Base-by-base conservation (phyloP, 805 yeast genomes). In the Candida loeiensis region DNA sequence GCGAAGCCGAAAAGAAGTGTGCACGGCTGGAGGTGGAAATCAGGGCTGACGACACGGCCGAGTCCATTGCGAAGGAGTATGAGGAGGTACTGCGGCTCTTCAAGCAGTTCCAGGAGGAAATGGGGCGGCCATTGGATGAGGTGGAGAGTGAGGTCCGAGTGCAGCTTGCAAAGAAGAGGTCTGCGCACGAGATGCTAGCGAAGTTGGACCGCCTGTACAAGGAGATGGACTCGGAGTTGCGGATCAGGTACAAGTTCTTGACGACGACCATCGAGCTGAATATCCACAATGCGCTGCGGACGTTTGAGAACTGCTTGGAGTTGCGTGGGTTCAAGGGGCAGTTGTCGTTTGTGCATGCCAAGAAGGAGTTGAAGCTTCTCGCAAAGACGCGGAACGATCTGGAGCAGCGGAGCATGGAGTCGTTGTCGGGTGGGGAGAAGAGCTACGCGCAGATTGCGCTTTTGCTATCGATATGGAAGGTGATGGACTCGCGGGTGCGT, bases 361-460 rank as follows among this genome's bases (percentile, higher is more conserved):
- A 69, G 7, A 69, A 69, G 39, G 65, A 66, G n/a, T 61, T 85
- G 44, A 67, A 72, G 18, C 71, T 85, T 61, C 61, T 72, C 41
- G 86, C 82, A 2, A 73, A 82, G 19, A 82, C 89, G 0, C 75
- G 76, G 44, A 75, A 69, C 36, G 80, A 76, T 43, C 74, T 71
- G 28, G 72, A 73, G 19, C 69, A 76, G 22, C 71, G 96, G 49
- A 78, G 82, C 27, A 87, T 87, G 3, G 85, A 81, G 48, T 83
- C 96, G 0, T 71, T 91, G 18, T 88, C 96, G 1, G 99, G 99
- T 26, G 99, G 99, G 34, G 99, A 93, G 58, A 90, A 90, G 56
- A 88, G 97, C 0, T 91, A 84, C 59, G 80, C 96, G 0, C 99
- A 95, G 58, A 81, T 91, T 46, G 85, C 97, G 0, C 72, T 93